Conservation (phyloP, 768 basidiomycete genomes). For the Sutorius australiensis region DNA sequence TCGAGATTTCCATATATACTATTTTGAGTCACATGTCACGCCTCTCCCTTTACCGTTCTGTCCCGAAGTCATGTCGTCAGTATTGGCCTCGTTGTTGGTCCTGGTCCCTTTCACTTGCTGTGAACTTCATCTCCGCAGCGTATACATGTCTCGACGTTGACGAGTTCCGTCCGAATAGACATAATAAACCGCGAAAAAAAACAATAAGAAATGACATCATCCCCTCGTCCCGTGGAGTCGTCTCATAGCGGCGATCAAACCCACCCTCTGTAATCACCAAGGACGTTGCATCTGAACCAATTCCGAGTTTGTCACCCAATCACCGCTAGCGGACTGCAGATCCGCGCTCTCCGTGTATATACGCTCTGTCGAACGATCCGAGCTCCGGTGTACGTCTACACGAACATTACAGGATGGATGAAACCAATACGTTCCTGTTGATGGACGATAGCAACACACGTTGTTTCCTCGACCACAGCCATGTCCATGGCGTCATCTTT, state of each 20-base stretch:
- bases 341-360: neutral
- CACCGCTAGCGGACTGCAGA: neutral
- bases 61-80: neutral
- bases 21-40: slow-evolving; percentile 20
- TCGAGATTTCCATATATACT: slow-evolving; percentile 36
- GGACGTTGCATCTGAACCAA: neutral
- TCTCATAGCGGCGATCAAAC: slow-evolving; percentile 1
- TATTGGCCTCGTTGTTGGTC: too few species aligned
- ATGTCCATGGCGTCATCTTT: neutral
- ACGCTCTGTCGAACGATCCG: neutral
- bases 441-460: neutral
- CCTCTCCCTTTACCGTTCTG: neutral
- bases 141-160: too few species aligned
- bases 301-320: neutral
- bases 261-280: slow-evolving; percentile 4
- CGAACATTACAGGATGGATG: too few species aligned
- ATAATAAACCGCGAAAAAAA: neutral
- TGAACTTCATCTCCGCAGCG: slow-evolving; percentile 12
- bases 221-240: neutral
- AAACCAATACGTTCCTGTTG: neutral
- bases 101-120: neutral
- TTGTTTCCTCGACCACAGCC: neutral
- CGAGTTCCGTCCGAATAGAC: slow-evolving; percentile 10
- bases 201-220: slow-evolving; percentile 14
- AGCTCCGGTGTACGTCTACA: too few species aligned